phyloP scores from a whole-genome alignment of 202 grass and related monocot species.

The Digitaria exilis region DNA sequence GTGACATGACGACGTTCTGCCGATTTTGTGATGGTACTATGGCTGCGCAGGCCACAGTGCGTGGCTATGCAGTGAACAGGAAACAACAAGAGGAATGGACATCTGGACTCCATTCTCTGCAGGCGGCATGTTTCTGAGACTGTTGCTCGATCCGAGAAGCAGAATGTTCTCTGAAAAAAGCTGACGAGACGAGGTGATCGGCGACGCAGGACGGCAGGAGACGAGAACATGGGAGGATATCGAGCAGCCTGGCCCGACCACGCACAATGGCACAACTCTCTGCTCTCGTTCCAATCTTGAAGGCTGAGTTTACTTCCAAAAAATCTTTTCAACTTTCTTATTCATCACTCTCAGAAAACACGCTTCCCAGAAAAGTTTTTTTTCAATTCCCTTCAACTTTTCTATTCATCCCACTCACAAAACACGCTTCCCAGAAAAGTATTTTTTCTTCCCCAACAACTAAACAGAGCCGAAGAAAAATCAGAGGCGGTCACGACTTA shows the following conservation, averaged over 20 bases:
- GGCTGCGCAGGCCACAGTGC: background rate
- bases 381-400: too few species aligned
- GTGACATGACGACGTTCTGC: slow-evolving; percentile 31
- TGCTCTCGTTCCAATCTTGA: slow-evolving; percentile 46
- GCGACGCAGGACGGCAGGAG: background rate
- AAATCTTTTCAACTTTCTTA: too few species aligned
- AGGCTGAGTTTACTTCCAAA: too few species aligned
- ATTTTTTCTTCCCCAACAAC: too few species aligned
- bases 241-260: background rate
- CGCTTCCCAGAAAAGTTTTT: too few species aligned
- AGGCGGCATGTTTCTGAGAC: background rate
- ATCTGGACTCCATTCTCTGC: too few species aligned
- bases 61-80: background rate
- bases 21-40: background rate
- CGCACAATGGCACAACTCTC: background rate
- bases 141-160: background rate
- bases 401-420: too few species aligned
- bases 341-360: too few species aligned
- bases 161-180: slow-evolving; percentile 33
- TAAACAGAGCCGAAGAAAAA: too few species aligned
- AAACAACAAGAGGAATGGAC: background rate
- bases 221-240: background rate
- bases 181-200: slow-evolving; percentile 13
- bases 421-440: too few species aligned
- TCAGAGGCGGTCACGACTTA: background rate